Conservation (phyloP, 2,329 filamentous ascomycete species). For the Emmonsiellopsis sp. region DNA sequence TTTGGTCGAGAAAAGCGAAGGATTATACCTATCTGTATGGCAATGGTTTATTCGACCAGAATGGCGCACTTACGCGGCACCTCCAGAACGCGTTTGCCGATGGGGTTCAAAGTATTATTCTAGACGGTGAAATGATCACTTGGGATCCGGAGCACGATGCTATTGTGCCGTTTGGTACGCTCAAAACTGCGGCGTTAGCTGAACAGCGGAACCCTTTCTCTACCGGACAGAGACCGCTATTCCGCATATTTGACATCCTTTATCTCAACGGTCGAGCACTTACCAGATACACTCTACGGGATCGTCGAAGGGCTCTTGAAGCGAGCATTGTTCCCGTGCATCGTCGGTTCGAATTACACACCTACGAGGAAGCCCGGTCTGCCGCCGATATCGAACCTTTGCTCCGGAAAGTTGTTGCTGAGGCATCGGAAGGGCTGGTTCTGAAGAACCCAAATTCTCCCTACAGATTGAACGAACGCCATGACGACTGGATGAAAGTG, state of each 20-base stretch:
- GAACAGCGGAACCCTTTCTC: constrained; percentile 64
- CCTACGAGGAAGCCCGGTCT: constrained; percentile 56
- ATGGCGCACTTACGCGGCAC: constrained; percentile 70
- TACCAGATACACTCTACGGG: constrained; percentile 72
- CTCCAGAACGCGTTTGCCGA: constrained; percentile 66
- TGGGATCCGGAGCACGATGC: constrained; percentile 85
- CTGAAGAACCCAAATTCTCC: constrained; percentile 85
- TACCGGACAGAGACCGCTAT: constrained; percentile 62
- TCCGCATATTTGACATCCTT: constrained; percentile 82
- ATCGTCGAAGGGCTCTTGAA: constrained; percentile 67
- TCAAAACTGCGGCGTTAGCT: constrained; percentile 80
- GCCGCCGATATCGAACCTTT: constrained; percentile 68
- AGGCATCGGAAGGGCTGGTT: constrained; percentile 81
- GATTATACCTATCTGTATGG: constrained; percentile 96
- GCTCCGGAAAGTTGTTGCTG: constrained; percentile 73
- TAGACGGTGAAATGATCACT: constrained; percentile 98
- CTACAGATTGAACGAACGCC: constrained; percentile 80
- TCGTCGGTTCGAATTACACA: constrained; percentile 74
- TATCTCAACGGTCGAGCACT: constrained; percentile 75
- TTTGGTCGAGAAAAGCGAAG: constrained; percentile 94
- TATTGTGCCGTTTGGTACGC: constrained; percentile 79
- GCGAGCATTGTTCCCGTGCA: constrained; percentile 60
- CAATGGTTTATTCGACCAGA: constrained; percentile 61
- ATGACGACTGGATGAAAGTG: constrained; percentile 96
- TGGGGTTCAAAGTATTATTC: constrained; percentile 74